Base-by-base conservation (phyloP, 2,329 filamentous ascomycete species). In the Endoconidiophora polonica region DNA sequence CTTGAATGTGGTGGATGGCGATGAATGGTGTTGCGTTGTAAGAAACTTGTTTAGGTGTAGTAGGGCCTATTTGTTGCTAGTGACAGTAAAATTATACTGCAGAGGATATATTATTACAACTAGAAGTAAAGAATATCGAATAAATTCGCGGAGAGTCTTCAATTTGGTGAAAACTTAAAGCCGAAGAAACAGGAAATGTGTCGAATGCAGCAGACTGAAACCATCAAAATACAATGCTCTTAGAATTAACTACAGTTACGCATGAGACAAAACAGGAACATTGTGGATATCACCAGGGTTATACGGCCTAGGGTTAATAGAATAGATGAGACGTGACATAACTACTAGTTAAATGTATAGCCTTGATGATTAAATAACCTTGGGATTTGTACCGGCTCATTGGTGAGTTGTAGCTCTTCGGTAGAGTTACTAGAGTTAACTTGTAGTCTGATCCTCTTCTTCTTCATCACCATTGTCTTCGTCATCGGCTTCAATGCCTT, bases 251-350 rank as follows among this genome's bases (percentile, higher is more conserved):
- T 18, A 18, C 16, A 18, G 16, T 18, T 18, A 18, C 16, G 16
- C 2, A 18, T 18, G 16, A 18, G 16, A 18, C 16, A 18, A 18
- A 18, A 18, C 16, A 18, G 16, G 16, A 33, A 12, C 29, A 10
- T 33, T 6, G 10, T 29, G 29, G 9, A 12, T 12, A 33, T 33
- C 29, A 3, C 9, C 7, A 33, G 29, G 29, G 29, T 68, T 56
- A 39, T 60, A 56, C 16, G n/a, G 6, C 29, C 24, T 45, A 33
- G 43, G 6, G 40, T 23, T 20, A 42, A 23, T 20, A 23, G 38
- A 20, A n/a, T 5, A 43, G 6, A 43, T 20, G n/a, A 40, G n/a
- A 18, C 24, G 20, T 23, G 14, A 1, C 9, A 43, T 22, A 43
- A 43, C 24, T 14, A 43, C 41, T 18, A 18, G 16, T 18, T 18